Base-by-base conservation (phyloP, 768 basidiomycete genomes). In the Lactifluus pinguis region DNA sequence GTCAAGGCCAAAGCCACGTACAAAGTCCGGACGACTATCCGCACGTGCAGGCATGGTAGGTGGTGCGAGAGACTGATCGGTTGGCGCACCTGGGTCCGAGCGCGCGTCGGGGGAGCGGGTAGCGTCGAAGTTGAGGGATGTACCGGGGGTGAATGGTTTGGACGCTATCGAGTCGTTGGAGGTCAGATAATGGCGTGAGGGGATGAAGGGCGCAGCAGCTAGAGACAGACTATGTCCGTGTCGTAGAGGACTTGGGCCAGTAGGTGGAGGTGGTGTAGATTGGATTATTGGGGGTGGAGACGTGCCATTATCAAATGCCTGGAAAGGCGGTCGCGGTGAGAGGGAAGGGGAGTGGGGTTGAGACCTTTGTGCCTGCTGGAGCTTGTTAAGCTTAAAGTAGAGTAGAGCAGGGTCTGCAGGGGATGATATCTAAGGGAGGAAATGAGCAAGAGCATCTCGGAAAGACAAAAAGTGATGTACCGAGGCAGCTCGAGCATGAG, bases 371-470 rank as follows among this genome's bases (percentile, higher is more conserved):
- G 85, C 79, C 72, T 85, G 85, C 64, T 90, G 89, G 10, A 93
- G 76, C 72, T 89, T 90, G 74, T 89, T 90, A 48, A 92, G 76
- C 71, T 90, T 92, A 74, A 87, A 91, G 65, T 83, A 79, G 19
- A 93, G 76, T 25, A 93, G 72, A 19, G 87, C 86, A 32, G 91
- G 90, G 69, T 92, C 91, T 4, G 90, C 90, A 32, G 91, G 89
- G n/a, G 89, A 92, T 2, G 91, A 92, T 73, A 92, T 89, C 91
- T 93, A 5, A 68, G 25, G 60, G 49, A 48, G 25, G 34, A 19
- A 17, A 15, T 61, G 50, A 59, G 47, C n/a, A 34, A 38, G 38
- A 60, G 44, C 55, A 58, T 34, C 39, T 45, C 47, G 63, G 55
- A 67, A 50, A 61, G 44, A 59, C 50, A 66, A 56, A 66, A 59